Conservation (phyloP, 2,329 filamentous ascomycete genomes). For the Fusarium zealandicum region DNA sequence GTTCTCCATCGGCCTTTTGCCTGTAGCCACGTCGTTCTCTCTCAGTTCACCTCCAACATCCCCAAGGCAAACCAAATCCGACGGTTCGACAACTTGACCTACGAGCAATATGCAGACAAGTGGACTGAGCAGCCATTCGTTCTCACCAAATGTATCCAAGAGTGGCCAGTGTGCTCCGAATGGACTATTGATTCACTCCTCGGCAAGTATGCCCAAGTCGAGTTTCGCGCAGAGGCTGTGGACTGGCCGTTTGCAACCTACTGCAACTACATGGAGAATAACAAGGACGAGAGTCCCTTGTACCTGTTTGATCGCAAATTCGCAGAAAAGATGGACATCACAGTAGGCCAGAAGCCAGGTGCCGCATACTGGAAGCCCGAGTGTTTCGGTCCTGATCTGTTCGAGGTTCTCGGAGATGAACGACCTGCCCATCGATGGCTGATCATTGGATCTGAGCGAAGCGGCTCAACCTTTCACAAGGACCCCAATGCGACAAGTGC, state of each 20-base stretch:
- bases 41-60: slow-evolving; percentile 73
- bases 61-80: slow-evolving; percentile 76
- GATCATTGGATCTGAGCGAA: slow-evolving; percentile 85
- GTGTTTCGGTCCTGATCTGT: slow-evolving; percentile 88
- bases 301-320: slow-evolving; percentile 93
- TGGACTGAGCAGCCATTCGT: slow-evolving; percentile 89
- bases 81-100: slow-evolving; percentile 71
- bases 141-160: slow-evolving; percentile 78
- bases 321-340: slow-evolving; percentile 81
- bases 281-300: slow-evolving; percentile 83
- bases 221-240: slow-evolving; percentile 90
- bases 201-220: slow-evolving; percentile 67
- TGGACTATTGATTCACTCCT: slow-evolving; percentile 79
- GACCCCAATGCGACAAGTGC: slow-evolving; percentile 77
- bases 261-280: slow-evolving; percentile 80
- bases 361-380: slow-evolving; percentile 78
- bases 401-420: slow-evolving; percentile 77
- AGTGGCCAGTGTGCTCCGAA: slow-evolving; percentile 78
- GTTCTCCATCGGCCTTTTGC: slow-evolving; percentile 88
- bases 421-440: slow-evolving; percentile 91
- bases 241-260: slow-evolving; percentile 90
- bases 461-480: slow-evolving; percentile 95
- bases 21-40: slow-evolving; percentile 78
- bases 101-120: slow-evolving; percentile 73
- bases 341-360: slow-evolving; percentile 60